These are phyloP conservation scores for Filosporella fistucella DNA, from an alignment of 495 filamentous ascomycete species.

Conservation along the genomic window DNA sequence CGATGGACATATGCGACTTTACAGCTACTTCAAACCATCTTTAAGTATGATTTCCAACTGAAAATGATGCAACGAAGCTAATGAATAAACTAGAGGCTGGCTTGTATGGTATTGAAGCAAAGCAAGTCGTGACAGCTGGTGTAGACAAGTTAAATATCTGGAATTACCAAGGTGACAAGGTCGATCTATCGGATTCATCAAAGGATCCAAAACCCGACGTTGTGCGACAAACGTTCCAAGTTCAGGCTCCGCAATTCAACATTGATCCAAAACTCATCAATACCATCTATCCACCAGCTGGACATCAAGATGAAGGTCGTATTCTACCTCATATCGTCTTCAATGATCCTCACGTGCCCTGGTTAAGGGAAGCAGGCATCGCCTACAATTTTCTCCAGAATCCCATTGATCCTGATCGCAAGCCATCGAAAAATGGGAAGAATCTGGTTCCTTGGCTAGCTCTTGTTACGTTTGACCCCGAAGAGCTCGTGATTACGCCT, in stretches of 20 bases:
- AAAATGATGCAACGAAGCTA: neutral
- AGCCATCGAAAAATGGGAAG: neutral
- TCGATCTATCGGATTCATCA: neutral
- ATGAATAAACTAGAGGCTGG: neutral
- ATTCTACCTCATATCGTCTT: conserved; percentile 45
- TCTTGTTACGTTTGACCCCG: conserved; percentile 30
- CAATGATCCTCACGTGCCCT: conserved; percentile 42
- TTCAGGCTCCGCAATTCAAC: conserved; percentile 31
- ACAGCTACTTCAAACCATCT: conserved; percentile 2
- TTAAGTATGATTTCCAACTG: neutral
- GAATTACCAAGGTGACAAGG: neutral
- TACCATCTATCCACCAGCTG: conserved; percentile 35
- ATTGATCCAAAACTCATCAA: conserved; percentile 27
- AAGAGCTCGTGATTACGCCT: conserved; percentile 18
- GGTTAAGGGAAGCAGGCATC: conserved; percentile 29
- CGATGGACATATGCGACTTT: neutral
- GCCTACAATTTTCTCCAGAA: neutral
- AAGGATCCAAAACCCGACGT: neutral
- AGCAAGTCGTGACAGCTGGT: neutral
- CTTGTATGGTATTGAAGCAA: neutral
- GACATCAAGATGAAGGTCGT: conserved; percentile 26
- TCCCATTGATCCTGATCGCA: neutral
- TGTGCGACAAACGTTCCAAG: conserved; percentile 24
- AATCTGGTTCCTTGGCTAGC: conserved; percentile 16
- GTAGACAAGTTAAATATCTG: neutral